phyloP scores from a whole-genome alignment of 2,329 filamentous ascomycete species.

The Alternaria rosae region DNA sequence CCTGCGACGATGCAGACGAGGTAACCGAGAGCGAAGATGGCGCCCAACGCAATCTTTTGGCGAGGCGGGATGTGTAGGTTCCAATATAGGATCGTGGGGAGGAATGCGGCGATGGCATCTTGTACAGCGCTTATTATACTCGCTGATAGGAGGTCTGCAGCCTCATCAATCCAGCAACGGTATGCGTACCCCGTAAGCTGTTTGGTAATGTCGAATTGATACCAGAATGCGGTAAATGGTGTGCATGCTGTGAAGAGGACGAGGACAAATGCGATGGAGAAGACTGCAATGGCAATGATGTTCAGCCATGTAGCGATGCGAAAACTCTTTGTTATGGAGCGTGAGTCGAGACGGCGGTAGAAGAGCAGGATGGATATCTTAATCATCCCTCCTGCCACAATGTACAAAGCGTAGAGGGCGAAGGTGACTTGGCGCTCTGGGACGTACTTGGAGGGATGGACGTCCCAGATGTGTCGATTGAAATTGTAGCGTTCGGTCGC shows the following conservation, averaged over 20 bases:
- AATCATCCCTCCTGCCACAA: slow-evolving; percentile 20
- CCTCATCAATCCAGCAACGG: slow-evolving; percentile 26
- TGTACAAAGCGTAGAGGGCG: slow-evolving; percentile 25
- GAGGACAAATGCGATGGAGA: slow-evolving; percentile 22
- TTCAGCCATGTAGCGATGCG: slow-evolving; percentile 19
- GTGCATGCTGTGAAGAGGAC: slow-evolving; percentile 15
- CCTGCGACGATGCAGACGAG: slow-evolving; percentile 15
- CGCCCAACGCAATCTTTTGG: slow-evolving; percentile 24
- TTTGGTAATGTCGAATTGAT: slow-evolving; percentile 18
- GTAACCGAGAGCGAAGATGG: slow-evolving; percentile 28
- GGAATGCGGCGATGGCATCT: slow-evolving; percentile 22
- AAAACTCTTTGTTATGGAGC: slow-evolving; percentile 19
- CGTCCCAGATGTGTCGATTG: slow-evolving; percentile 29
- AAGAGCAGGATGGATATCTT: slow-evolving; percentile 37
- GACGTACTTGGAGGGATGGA: slow-evolving; percentile 8
- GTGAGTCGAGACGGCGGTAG: slow-evolving; percentile 26
- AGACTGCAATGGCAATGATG: slow-evolving; percentile 20
- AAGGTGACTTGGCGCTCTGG: slow-evolving; percentile 22
- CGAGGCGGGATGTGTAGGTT: slow-evolving; percentile 26
- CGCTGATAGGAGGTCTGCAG: slow-evolving; percentile 19
- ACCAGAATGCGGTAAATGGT: slow-evolving; percentile 27
- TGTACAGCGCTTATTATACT: slow-evolving; percentile 24
- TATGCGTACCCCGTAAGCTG: slow-evolving; percentile 10
- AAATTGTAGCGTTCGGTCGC: slow-evolving; percentile 8
- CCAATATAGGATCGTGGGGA: slow-evolving; percentile 31